Evolutionary conservation across 176 grass and related monocot species (phyloP).

Genomic region (Triticum monococcum): DNA sequence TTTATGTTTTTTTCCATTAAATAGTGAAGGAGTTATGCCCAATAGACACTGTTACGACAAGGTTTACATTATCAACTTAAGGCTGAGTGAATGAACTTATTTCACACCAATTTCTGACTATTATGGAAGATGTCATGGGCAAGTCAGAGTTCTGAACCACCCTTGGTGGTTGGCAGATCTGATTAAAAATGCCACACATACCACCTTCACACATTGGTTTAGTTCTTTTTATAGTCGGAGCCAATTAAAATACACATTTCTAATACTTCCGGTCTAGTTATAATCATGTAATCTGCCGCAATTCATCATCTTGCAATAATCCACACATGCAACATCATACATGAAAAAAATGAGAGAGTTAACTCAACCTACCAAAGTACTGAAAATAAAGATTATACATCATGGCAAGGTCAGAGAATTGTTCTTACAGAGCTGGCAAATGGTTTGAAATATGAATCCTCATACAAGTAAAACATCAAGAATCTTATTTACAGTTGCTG

Average conservation of each 20-base stretch:
- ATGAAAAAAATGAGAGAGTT: background rate
- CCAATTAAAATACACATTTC: conserved; percentile 76
- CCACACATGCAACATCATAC: conserved; percentile 15
- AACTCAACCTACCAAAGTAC: background rate
- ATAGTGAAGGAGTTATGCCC: no score
- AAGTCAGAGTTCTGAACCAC: no score
- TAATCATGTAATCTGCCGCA: conserved; percentile 48
- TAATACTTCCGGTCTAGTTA: conserved; percentile 57
- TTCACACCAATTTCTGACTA: no score
- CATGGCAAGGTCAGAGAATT: no score
- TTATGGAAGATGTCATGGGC: no score
- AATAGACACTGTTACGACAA: no score
- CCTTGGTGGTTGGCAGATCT: no score
- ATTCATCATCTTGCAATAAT: conserved; percentile 85
- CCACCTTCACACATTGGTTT: background rate
- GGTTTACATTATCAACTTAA: no score
- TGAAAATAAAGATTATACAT: background rate
- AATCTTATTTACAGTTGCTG: conserved; percentile 79
- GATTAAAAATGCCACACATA: no score
- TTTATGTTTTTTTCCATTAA: no score
- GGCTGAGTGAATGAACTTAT: no score
- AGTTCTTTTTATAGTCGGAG: no score
- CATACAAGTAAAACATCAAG: conserved; percentile 75
- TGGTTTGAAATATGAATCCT: conserved; percentile 90
- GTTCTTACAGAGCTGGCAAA: background rate